phyloP scores from a whole-genome alignment of 2,329 filamentous ascomycete species.

The Pseudophaeomoniella oleicola region DNA sequence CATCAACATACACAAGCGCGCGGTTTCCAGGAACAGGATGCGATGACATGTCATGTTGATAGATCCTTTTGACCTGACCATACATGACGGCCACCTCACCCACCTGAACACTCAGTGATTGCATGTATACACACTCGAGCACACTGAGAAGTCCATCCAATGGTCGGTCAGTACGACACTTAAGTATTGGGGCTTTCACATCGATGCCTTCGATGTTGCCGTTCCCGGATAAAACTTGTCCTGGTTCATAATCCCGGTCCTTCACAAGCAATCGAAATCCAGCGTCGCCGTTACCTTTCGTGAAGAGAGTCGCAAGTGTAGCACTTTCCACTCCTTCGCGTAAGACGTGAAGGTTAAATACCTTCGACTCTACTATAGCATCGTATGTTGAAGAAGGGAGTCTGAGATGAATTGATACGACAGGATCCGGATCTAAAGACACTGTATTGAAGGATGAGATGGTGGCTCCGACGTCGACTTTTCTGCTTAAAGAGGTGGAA shows the following conservation, averaged over 20 bases:
- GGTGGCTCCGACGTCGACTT: conserved; percentile 33
- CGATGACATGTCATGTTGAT: neutral
- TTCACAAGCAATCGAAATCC: neutral
- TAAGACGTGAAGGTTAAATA: conserved; percentile 37
- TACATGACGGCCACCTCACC: neutral
- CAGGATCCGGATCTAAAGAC: conserved; percentile 36
- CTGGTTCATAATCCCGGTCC: neutral
- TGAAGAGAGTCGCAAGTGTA: neutral
- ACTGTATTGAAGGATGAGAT: conserved; percentile 50
- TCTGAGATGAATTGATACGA: conserved; percentile 49
- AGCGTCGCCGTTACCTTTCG: neutral
- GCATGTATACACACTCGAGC: neutral
- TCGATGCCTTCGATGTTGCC: neutral
- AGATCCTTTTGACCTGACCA: neutral
- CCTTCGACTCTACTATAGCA: conserved; percentile 30
- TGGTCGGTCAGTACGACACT: neutral
- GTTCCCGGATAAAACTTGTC: too few relatives aligned
- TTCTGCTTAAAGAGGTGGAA: neutral
- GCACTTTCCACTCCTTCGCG: neutral
- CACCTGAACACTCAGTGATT: neutral
- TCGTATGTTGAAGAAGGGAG: conserved; percentile 40
- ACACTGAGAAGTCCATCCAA: neutral
- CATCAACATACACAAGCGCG: neutral
- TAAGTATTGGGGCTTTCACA: neutral
- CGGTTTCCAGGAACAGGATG: neutral